phyloP scores from a whole-genome alignment of 2,329 filamentous ascomycete species.

The Malbranchea cinnamomea region DNA sequence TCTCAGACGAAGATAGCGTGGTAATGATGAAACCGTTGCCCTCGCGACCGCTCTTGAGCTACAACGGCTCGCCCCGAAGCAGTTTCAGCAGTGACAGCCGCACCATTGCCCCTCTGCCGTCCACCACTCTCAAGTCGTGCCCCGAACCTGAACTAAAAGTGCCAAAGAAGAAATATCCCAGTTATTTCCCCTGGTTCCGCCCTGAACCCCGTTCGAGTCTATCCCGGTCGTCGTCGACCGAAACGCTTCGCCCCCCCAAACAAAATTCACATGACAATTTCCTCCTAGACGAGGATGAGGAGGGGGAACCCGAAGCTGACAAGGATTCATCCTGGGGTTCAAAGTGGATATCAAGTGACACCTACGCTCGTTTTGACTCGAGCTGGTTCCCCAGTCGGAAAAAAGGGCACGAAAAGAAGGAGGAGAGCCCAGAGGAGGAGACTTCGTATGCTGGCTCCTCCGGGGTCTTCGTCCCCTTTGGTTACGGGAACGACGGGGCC shows the following conservation, averaged over 20 bases:
- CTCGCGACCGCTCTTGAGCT: constrained; percentile 35
- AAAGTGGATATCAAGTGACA: constrained; percentile 6
- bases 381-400: constrained; percentile 17
- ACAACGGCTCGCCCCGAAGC: constrained; percentile 39
- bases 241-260: constrained; percentile 7
- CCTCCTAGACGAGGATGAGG: constrained; percentile 6
- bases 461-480: constrained; percentile 8
- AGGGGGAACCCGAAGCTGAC: constrained; percentile 4
- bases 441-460: constrained; percentile 6
- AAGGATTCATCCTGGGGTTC: constrained; percentile 1
- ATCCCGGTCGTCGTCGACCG: constrained; percentile 5
- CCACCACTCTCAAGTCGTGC: constrained; percentile 68
- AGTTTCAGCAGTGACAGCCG: constrained; percentile 53
- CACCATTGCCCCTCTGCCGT: constrained; percentile 75
- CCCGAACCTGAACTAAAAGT: constrained; percentile 8
- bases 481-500: constrained; percentile 5
- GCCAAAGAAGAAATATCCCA: neutral
- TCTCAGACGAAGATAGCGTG: constrained; percentile 59
- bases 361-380: neutral
- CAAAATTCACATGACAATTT: constrained; percentile 5
- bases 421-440: constrained; percentile 1
- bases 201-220: constrained; percentile 2
- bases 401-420: neutral
- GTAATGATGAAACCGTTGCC: constrained; percentile 66
- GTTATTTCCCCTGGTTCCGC: neutral